Evolutionary conservation across 129 eudicot genomes (phyloP), one percentile per base, ranked within the genome.

Genomic region (Calendula officinalis): DNA sequence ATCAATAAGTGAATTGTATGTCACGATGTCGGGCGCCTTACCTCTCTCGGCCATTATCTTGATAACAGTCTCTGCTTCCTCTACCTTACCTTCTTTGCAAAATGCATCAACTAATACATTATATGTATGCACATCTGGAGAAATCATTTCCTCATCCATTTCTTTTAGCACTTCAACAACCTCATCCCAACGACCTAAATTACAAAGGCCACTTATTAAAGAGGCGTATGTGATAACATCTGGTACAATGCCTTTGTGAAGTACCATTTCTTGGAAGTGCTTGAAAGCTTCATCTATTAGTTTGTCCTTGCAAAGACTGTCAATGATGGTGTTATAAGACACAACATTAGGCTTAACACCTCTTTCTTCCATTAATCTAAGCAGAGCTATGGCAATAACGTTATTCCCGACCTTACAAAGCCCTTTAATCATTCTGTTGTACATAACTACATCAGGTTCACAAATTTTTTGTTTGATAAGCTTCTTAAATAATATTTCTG

Each of bases 201-300:
- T 44, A 68, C 74, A 68, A 56, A 68, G 66, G 44, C 65, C 74
- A 56, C 13, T 12, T 43, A 68, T 68, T 7, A 62, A 1, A 62
- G 39, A 42, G 40, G 0, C 41, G 67, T 62, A 62, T 10, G 53
- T 62, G 41, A 61, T 10, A 10, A 61, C 53, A 43, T 11, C 0
- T 3, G 52, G 67, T 27, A 44, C n/a, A 34, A 62, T 45, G 14
- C 42, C 32, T 45, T 32, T 52, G 36, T 39, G 14, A 39, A 53
- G 52, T 17, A 53, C 48, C 61, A 50, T 67, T 22, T 22, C 51
- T 40, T 51, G 22, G 32, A 41, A 62, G 15, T 30, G 44, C 4
- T 62, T 62, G 43, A 45, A 62, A 45, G 68, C 68, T 30, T 62
- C 68, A 32, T 62, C 67, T 5, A 61, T 42, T 52, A 61, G 22